Evolutionary conservation across 441 rosid species (phyloP).

Genomic region (Adansonia grandidieri): DNA sequence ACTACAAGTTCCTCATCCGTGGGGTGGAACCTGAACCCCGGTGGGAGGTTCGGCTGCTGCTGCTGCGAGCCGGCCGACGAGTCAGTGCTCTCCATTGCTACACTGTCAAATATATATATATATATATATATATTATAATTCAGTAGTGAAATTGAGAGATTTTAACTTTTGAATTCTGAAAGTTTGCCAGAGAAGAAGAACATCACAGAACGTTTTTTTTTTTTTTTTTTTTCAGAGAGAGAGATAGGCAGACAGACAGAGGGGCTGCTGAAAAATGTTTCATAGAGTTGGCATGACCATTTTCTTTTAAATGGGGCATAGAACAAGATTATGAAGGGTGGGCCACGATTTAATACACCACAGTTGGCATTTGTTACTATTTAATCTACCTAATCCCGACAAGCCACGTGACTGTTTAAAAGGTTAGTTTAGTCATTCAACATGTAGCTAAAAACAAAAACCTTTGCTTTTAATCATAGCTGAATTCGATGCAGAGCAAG

Average conservation of each 20-base stretch:
- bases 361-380: constrained; percentile 11
- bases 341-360: constrained; percentile 14
- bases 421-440: constrained; percentile 40
- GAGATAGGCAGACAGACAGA: background rate
- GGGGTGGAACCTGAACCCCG: constrained; percentile 84
- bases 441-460: background rate
- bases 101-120: background rate
- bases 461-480: background rate
- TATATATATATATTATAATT: background rate
- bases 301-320: constrained; percentile 48
- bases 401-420: background rate
- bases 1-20: constrained; percentile 84
- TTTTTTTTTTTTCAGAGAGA: background rate
- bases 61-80: constrained; percentile 65
- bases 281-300: constrained; percentile 41
- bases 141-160: constrained; percentile 8
- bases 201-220: constrained; percentile 22
- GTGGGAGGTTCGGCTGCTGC: constrained; percentile 77
- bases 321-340: constrained; percentile 8
- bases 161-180: constrained; percentile 24
- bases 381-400: constrained; percentile 18
- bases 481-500: constrained; percentile 23
- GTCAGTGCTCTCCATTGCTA: constrained; percentile 68
- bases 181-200: constrained; percentile 19
- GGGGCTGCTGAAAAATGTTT: constrained; percentile 35